These are phyloP conservation scores for Pinus tabuliformis DNA, from an alignment of 75 land plant genomes.

Conservation along the genomic window DNA sequence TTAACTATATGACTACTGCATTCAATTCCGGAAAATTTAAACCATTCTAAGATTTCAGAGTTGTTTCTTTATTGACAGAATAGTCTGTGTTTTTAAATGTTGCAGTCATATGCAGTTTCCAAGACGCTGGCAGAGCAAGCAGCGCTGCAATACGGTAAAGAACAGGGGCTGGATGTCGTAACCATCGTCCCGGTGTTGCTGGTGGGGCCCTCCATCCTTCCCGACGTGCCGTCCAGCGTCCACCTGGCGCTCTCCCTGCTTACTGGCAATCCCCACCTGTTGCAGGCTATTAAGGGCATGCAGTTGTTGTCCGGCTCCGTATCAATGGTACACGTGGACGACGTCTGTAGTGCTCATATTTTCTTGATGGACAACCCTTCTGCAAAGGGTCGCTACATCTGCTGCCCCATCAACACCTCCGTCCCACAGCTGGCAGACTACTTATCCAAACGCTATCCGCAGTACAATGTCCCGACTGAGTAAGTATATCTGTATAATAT, in stretches of 20 bases:
- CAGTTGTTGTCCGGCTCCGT: background rate
- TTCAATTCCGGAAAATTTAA: background rate
- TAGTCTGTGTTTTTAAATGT: background rate
- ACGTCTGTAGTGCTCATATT: conserved; percentile 38
- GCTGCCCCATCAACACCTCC: conserved; percentile 15
- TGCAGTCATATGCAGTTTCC: conserved; percentile 21
- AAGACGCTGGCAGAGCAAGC: conserved; percentile 37
- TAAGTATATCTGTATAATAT: background rate
- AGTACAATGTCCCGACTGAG: conserved; percentile 3
- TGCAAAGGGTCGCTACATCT: conserved; percentile 38
- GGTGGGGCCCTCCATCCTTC: conserved; percentile 23
- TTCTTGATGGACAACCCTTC: conserved; percentile 31
- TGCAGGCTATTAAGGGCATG: background rate
- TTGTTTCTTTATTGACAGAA: background rate
- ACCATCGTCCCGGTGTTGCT: conserved; percentile 28
- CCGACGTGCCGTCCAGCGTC: conserved; percentile 30
- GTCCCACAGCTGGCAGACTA: background rate
- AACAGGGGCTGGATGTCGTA: conserved; percentile 24
- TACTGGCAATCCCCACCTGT: conserved; percentile 15
- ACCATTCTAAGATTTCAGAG: background rate
- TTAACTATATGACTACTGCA: background rate
- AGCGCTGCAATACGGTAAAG: conserved; percentile 26
- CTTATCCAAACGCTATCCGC: conserved; percentile 10
- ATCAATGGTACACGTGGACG: conserved; percentile 39
- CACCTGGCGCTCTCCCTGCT: conserved; percentile 16